Conservation (phyloP, 163 green algal genomes). For the Scenedesmus sp. region DNA sequence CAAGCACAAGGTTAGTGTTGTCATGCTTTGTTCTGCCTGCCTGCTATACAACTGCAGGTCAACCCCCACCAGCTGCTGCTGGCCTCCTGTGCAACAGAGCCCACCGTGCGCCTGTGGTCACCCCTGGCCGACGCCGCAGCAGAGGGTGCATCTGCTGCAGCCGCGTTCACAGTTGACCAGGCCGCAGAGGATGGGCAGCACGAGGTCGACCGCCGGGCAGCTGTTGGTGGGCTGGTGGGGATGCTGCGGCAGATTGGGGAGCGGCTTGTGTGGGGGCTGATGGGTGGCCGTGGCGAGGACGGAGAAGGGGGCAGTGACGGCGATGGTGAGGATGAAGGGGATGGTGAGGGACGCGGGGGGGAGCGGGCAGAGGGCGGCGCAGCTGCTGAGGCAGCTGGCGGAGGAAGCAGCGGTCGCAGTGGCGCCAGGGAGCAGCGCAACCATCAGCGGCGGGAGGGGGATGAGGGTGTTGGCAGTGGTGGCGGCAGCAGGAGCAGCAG, state of each 20-base stretch:
- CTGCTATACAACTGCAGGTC: slow-evolving; percentile 47
- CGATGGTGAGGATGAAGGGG: background rate
- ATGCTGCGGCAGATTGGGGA: slow-evolving; percentile 14
- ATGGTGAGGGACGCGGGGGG: background rate
- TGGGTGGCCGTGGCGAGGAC: background rate
- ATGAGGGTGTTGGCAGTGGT: background rate
- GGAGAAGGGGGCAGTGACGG: background rate
- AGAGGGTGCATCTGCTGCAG: background rate
- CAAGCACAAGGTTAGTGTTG: too few relatives aligned
- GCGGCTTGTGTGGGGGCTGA: slow-evolving; percentile 1
- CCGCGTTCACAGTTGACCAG: background rate
- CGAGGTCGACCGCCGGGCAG: background rate
- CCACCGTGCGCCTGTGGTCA: slow-evolving; percentile 59
- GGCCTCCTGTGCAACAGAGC: slow-evolving; percentile 57
- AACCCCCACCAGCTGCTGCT: slow-evolving; percentile 60
- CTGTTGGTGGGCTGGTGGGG: background rate
- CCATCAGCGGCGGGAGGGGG: background rate
- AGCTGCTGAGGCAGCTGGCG: background rate
- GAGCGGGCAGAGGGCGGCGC: background rate
- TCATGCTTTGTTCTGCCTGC: background rate
- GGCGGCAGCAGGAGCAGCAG: background rate
- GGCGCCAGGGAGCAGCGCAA: background rate
- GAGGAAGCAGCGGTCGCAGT: background rate
- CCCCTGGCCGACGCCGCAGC: background rate
- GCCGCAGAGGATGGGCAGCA: background rate